phyloP scores from a whole-genome alignment of 345 rosid species.

The Salix koriyanagi region DNA sequence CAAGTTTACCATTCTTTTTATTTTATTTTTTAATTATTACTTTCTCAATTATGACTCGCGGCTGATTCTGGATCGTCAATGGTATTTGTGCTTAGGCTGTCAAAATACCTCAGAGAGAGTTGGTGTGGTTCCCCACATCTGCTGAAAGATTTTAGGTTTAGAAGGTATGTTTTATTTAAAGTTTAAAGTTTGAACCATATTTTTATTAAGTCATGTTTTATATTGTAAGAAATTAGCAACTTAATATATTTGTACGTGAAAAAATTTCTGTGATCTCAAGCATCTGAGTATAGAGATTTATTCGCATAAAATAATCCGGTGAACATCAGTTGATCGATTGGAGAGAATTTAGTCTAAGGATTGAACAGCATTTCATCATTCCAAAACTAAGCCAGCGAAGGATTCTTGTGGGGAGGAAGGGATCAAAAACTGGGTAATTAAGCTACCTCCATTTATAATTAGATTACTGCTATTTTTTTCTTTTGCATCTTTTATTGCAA shows the following conservation, averaged over 20 bases:
- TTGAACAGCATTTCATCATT: slow-evolving; percentile 79
- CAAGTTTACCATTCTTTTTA: background rate
- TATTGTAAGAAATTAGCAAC: no score
- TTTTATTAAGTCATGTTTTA: no score
- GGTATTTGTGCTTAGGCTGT: slow-evolving; percentile 62
- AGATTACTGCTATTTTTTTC: background rate
- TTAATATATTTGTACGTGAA: no score
- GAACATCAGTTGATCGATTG: slow-evolving; percentile 85
- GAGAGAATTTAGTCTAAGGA: slow-evolving; percentile 74
- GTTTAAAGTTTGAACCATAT: no score
- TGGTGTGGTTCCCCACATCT: background rate
- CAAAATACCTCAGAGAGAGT: slow-evolving; percentile 51
- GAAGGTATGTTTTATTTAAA: no score
- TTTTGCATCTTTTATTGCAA: background rate
- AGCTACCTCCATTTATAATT: background rate
- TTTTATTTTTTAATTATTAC: background rate
- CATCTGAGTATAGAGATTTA: no score
- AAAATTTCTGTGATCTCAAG: no score
- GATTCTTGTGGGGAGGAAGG: slow-evolving; percentile 91
- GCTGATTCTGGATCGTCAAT: slow-evolving; percentile 20
- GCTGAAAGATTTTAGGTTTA: no score
- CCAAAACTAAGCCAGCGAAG: slow-evolving; percentile 76
- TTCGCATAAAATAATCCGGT: background rate
- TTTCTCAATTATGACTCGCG: background rate
- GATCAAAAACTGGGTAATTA: slow-evolving; percentile 86